Evolutionary conservation across 768 basidiomycete species (phyloP), one percentile per base, ranked within the genome.

Genomic region (Brasilioporus rufonigricans): DNA sequence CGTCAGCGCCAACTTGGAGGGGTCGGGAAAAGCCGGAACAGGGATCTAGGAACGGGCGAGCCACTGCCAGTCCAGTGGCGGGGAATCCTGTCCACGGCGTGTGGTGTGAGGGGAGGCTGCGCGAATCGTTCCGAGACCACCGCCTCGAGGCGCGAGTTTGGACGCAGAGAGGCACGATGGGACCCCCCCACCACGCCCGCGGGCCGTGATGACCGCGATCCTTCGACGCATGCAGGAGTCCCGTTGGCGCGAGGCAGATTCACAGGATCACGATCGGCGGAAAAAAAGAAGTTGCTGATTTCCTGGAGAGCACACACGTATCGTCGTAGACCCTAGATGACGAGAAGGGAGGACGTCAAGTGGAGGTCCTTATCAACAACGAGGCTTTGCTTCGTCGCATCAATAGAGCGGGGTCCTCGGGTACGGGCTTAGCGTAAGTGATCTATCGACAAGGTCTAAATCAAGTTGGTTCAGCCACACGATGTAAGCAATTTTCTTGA

Each of bases 201-300:
- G 40, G 40, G 23, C 45, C 29, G 31, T 16, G 31, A 33, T 48
- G 47, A 36, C 38, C 35, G 35, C 33, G 35, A 48, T 46, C 13
- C 32, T 21, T 38, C 10, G 26, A 49, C 12, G 26, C 9, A 38
- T 10, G 38, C 35, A 14, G 8, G 5, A 16, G 18, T 4, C n/a
- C n/a, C 6, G 23, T 11, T 2, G 14, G 40, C 39, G 44, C 51
- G 44, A 46, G 44, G 52, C 36, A 23, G 54, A 55, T 45, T 39
- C 54, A 45, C 54, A 44, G 44, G 48, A 55, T 55, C 44, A 51
- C 47, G 43, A 55, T 45, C 54, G 43, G 8, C 24, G 24, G n/a
- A 29, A 26, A 27, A 35, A 52, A 23, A 23, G 29, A 24, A 6
- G 18, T 6, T 18, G 13, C 40, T 10, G 10, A 4, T 41, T 19